These are phyloP conservation scores for Solanum dulcamara DNA, from an alignment of 257 asterid species.

Conservation along the genomic window DNA sequence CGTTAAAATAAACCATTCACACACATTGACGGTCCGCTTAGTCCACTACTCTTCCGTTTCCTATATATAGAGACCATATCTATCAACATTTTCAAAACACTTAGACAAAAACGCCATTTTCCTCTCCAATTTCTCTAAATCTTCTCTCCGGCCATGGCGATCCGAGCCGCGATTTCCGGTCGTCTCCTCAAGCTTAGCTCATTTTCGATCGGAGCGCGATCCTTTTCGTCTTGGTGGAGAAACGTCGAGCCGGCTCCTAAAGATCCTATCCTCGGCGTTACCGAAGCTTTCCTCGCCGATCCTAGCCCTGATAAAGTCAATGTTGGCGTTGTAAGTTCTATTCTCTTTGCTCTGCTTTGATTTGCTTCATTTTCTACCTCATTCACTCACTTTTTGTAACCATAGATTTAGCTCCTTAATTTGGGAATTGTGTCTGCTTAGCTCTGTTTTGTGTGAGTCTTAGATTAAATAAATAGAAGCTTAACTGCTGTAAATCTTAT, in stretches of 20 bases:
- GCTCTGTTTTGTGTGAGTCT: neutral
- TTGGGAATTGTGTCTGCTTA: neutral
- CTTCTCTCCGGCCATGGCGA: slow-evolving; percentile 28
- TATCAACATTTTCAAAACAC: neutral
- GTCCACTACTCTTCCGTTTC: neutral
- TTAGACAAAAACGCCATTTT: neutral
- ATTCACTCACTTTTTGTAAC: neutral
- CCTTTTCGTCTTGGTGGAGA: slow-evolving; percentile 76
- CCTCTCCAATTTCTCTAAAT: neutral
- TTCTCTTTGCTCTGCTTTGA: neutral
- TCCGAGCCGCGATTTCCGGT: slow-evolving; percentile 38
- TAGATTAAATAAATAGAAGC: neutral
- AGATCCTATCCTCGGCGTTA: slow-evolving; percentile 97
- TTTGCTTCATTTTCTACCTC: neutral
- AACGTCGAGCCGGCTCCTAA: slow-evolving; percentile 91
- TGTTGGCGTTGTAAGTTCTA: slow-evolving; percentile 84
- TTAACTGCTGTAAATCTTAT: neutral
- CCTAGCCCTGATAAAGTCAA: slow-evolving; percentile 75
- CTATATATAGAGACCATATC: neutral
- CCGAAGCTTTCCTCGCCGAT: slow-evolving; percentile 96
- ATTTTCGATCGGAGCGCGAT: slow-evolving; percentile 38
- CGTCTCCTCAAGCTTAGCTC: slow-evolving; percentile 11
- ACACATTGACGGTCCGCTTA: neutral
- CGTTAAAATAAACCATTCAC: neutral
- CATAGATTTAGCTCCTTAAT: neutral